phyloP scores from a whole-genome alignment of 2,329 filamentous ascomycete species.

The Phaeosphaeriaceae sp. region DNA sequence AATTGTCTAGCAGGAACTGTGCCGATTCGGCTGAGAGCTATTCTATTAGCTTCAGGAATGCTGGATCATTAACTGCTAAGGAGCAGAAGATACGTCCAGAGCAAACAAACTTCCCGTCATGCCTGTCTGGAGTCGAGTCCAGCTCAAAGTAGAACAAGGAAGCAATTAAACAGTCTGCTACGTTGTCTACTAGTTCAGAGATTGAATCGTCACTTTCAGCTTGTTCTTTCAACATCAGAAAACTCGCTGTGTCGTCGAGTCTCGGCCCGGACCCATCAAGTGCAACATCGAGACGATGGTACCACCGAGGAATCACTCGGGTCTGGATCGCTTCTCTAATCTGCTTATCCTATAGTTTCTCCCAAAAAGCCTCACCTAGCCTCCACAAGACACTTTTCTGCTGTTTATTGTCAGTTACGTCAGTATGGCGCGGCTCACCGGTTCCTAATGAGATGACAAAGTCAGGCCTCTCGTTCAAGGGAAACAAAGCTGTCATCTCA shows the following conservation, averaged over 20 bases:
- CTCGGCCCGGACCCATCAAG: neutral
- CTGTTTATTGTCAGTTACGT: slow-evolving; percentile 12
- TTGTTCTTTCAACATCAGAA: no score
- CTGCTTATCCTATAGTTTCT: slow-evolving; percentile 19
- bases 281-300: slow-evolving; percentile 4
- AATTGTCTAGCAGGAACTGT: neutral
- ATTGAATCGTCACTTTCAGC: no score
- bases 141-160: slow-evolving; percentile 27
- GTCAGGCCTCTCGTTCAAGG: slow-evolving; percentile 16
- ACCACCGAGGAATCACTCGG: neutral
- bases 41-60: slow-evolving; percentile 1
- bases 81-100: slow-evolving; percentile 9
- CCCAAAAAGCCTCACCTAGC: slow-evolving; percentile 12
- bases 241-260: no score
- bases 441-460: slow-evolving; percentile 29
- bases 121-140: slow-evolving; percentile 11
- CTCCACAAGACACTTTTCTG: slow-evolving; percentile 16
- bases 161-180: slow-evolving; percentile 13
- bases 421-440: slow-evolving; percentile 5
- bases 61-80: slow-evolving; percentile 4
- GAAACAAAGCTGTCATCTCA: slow-evolving; percentile 20
- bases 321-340: slow-evolving; percentile 16
- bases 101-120: slow-evolving; percentile 12
- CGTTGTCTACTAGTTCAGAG: no score
- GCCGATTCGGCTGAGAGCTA: neutral